Evolutionary conservation across 306 rosid species (phyloP).

Genomic region (Alnus rubra): DNA sequence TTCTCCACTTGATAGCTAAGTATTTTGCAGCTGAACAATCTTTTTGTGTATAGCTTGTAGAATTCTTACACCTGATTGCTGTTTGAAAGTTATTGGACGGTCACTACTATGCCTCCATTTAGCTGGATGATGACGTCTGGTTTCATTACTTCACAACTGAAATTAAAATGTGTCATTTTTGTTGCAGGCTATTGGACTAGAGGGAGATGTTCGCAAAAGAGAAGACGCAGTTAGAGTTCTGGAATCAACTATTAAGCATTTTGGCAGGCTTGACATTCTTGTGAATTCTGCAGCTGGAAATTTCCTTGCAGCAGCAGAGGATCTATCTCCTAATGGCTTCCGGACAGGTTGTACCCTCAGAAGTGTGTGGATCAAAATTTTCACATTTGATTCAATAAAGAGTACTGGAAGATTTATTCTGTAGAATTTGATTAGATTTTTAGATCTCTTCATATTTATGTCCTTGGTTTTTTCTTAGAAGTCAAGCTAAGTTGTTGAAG

Average conservation of each 20-base stretch:
- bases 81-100: background rate
- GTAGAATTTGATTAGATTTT: background rate
- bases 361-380: background rate
- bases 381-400: background rate
- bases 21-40: background rate
- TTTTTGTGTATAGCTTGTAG: background rate
- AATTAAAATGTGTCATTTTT: background rate
- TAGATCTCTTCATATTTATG: background rate
- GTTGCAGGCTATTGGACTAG: constrained; percentile 73
- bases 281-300: constrained; percentile 94
- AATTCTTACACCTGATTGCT: background rate
- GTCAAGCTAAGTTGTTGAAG: background rate
- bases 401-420: background rate
- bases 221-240: constrained; percentile 77
- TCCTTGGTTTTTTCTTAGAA: background rate
- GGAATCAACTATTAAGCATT: constrained; percentile 65
- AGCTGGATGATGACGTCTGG: background rate
- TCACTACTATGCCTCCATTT: background rate
- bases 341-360: constrained; percentile 62
- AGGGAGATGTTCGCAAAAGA: constrained; percentile 83
- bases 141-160: background rate
- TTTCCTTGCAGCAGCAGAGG: constrained; percentile 77
- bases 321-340: constrained; percentile 89
- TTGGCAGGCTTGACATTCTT: constrained; percentile 83
- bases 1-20: background rate